phyloP scores from a whole-genome alignment of 129 eudicot genomes.

The Oenanthe sinensis region DNA sequence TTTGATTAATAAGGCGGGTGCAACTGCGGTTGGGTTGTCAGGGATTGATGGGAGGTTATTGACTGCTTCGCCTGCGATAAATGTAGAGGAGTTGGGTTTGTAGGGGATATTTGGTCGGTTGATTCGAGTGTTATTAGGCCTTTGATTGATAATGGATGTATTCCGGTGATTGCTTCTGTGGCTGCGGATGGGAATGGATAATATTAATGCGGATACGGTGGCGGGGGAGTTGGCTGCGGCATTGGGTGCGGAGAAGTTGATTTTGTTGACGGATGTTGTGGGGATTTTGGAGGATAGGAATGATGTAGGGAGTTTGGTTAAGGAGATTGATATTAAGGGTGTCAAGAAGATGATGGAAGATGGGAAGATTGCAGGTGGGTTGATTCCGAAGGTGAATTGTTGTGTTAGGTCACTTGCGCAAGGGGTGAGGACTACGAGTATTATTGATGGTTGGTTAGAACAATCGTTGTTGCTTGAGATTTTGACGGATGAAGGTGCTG shows the following conservation, averaged over 20 bases:
- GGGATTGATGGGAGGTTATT: constrained; percentile 80
- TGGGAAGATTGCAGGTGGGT: constrained; percentile 85
- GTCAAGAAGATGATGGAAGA: constrained; percentile 55
- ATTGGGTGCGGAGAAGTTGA: constrained; percentile 81
- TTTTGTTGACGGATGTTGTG: constrained; percentile 75
- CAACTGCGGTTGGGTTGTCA: constrained; percentile 68
- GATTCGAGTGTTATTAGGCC: constrained; percentile 65
- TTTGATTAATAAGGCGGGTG: constrained; percentile 79
- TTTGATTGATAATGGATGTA: constrained; percentile 43
- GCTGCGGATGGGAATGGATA: constrained; percentile 77
- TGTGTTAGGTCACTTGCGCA: constrained; percentile 63
- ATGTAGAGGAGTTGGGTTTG: constrained; percentile 61
- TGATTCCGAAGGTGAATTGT: constrained; percentile 92
- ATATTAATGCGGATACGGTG: constrained; percentile 84
- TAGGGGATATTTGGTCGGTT: constrained; percentile 69
- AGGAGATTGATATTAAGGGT: constrained; percentile 11
- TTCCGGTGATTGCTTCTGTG: constrained; percentile 92
- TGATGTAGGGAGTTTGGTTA: constrained; percentile 41
- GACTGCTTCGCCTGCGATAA: constrained; percentile 66
- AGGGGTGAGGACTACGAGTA: constrained; percentile 82
- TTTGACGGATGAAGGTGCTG: constrained; percentile 88
- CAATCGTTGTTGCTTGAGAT: constrained; percentile 78
- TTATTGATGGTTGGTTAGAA: constrained; percentile 81
- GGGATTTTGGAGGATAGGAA: constrained; percentile 65
- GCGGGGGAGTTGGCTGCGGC: constrained; percentile 94